Base-by-base conservation (phyloP, 1,284 basidiomycete genomes). In the Austroboletus rostrupii region DNA sequence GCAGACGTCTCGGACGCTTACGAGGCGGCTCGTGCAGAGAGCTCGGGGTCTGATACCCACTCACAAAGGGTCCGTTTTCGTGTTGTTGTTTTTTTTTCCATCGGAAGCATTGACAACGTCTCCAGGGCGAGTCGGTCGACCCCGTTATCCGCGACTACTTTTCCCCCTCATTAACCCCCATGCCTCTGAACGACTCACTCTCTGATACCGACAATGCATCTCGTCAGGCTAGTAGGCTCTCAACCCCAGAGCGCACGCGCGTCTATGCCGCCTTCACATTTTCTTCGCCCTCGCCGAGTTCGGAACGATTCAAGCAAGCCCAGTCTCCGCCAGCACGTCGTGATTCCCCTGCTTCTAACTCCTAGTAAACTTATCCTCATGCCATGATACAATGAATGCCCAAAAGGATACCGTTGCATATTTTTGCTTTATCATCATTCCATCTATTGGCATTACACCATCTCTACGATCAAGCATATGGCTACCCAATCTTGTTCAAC, bases 261-360 rank as follows among this genome's bases (percentile, higher is more conserved):
- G 80, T 83, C 51, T 86, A 85, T 61, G 75, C 83, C n/a, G 73
- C 82, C 2, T 89, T 89, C 63, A 89, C 86, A 5, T 89, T 89
- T 70, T 77, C 79, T 7, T 81, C 84, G 0, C 85, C 86, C 3
- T 83, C 83, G 1, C 79, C 79, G 12, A 72, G 78, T 0, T 75
- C 76, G 47, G 68, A 77, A 50, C 79, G 81, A 42, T 76, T 74
- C 65, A 73, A 64, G 57, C 70, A 73, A 53, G 47, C 54, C 16
- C 63, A 54, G 29, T 50, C 53, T 4, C 55, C 68, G 1, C 61
- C 60, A n/a, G 39, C 48, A 26, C 21, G 37, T 32, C 45, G 44
- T 45, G 47, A 41, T 23, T 43, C 45, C 29, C 20, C 46, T 0
- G 38, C 48, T 31, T 45, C 57, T 20, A 37, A 19, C 43, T 49